Percentiles rank a stretch among this genome's conserved stretches.
Conservation (phyloP, 306 rosid genomes). For the Carpinus fangiana region DNA sequence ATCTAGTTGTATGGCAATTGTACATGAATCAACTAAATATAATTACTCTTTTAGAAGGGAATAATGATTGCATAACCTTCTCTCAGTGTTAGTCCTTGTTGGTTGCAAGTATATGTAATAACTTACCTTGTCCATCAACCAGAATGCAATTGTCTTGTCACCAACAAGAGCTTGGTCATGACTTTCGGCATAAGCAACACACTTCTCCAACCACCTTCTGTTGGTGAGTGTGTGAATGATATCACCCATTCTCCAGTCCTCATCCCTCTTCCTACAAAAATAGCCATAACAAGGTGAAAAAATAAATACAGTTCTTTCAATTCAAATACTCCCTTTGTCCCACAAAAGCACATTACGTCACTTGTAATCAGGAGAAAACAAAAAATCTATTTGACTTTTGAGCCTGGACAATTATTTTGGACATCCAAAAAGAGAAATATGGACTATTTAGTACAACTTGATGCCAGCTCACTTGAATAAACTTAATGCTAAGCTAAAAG, state of each 20-base stretch:
- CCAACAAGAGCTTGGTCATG: conserved; percentile 99
- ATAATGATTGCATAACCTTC: conserved; percentile 5
- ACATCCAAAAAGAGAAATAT: no score
- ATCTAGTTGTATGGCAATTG: no score
- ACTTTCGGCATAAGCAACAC: conserved; percentile 95
- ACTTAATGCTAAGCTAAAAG: not conserved
- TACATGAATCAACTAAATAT: no score
- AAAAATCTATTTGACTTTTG: not conserved
- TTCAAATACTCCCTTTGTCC: not conserved
- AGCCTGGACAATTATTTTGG: not conserved
- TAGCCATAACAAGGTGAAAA: not conserved
- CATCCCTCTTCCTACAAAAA: conserved; percentile 68
- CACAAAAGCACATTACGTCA: no score
- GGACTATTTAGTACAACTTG: not conserved
- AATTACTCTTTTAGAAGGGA: not conserved
- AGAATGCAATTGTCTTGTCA: conserved; percentile 96
- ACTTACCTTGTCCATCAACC: conserved; percentile 99
- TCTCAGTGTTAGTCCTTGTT: conserved; percentile 17
- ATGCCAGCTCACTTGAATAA: not conserved
- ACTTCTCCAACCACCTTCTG: conserved; percentile 96
- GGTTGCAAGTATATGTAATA: conserved; percentile 20
- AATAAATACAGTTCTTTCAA: not conserved
- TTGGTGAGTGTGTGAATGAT: conserved; percentile 78
- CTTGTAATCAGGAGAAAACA: no score
- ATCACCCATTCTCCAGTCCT: conserved; percentile 83